These are phyloP conservation scores for Plasmodium yoelii DNA, from an alignment of 169 alveolate genomes.

Conservation along the genomic window DNA sequence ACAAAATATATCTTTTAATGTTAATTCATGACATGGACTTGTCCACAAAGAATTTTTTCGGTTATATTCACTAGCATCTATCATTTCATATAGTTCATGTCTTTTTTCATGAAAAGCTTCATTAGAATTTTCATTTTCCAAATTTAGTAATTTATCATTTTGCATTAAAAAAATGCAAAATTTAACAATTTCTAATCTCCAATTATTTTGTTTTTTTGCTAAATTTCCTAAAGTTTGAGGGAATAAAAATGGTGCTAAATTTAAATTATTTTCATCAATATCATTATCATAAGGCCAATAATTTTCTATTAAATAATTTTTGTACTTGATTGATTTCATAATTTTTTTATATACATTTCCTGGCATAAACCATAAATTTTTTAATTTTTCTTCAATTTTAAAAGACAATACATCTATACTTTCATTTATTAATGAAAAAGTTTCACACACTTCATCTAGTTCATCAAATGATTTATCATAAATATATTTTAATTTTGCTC, in stretches of 20 bases:
- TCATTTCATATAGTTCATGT: slow-evolving; percentile 78
- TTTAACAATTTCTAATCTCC: slow-evolving; percentile 85
- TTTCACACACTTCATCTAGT: slow-evolving; percentile 63
- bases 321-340: slow-evolving; percentile 79
- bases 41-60: slow-evolving; percentile 77
- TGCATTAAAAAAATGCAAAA: slow-evolving; percentile 79
- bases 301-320: slow-evolving; percentile 79
- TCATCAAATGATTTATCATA: slow-evolving; percentile 72
- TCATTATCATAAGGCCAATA: slow-evolving; percentile 75
- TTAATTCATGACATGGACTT: slow-evolving; percentile 79
- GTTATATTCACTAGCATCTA: slow-evolving; percentile 83
- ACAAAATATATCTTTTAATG: slow-evolving; percentile 79
- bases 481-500: slow-evolving; percentile 54
- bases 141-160: slow-evolving; percentile 77
- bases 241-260: slow-evolving; percentile 76
- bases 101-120: slow-evolving; percentile 81
- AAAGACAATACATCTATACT: slow-evolving; percentile 66
- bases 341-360: slow-evolving; percentile 78
- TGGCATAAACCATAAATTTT: slow-evolving; percentile 84
- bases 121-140: slow-evolving; percentile 69
- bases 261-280: slow-evolving; percentile 52
- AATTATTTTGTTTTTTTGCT: slow-evolving; percentile 67
- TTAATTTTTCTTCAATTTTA: slow-evolving; percentile 76
- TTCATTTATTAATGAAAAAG: slow-evolving; percentile 52
- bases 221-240: slow-evolving; percentile 83